Percentiles rank a stretch among this genome's conserved stretches.
Conservation (phyloP, 192 early-diverging fungal species). For the Coemansia sp. region DNA sequence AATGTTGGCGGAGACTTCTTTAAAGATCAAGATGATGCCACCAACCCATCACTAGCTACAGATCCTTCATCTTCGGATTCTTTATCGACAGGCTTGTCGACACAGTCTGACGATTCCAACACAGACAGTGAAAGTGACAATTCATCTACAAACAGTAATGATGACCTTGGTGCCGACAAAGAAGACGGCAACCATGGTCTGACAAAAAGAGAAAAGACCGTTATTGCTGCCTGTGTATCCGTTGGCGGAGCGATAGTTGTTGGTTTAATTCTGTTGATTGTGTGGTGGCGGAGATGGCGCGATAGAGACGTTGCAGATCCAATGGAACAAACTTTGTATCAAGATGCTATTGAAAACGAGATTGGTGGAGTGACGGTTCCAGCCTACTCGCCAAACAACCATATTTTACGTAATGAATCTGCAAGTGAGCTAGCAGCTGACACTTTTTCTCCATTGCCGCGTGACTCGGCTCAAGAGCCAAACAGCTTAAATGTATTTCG, state of each 20-base stretch:
- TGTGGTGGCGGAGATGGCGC: not conserved
- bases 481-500: not conserved
- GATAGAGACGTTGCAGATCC: not conserved
- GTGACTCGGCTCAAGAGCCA: not conserved
- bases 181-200: not conserved
- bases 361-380: slow-evolving; percentile 1
- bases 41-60: not conserved
- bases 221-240: not conserved
- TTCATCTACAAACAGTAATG: not conserved
- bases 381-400: not conserved
- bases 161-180: not conserved
- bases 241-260: not conserved
- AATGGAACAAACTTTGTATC: not conserved
- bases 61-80: not conserved
- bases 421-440: not conserved
- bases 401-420: not conserved
- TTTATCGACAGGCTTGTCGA: no score
- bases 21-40: not conserved
- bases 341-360: not conserved
- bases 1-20: not conserved
- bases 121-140: not conserved
- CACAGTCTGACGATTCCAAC: not conserved
- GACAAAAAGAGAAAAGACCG: not conserved
- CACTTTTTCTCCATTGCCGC: not conserved
- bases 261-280: not conserved